Base-by-base conservation (phyloP, 2,329 filamentous ascomycete genomes). In the Epichloe baconii region DNA sequence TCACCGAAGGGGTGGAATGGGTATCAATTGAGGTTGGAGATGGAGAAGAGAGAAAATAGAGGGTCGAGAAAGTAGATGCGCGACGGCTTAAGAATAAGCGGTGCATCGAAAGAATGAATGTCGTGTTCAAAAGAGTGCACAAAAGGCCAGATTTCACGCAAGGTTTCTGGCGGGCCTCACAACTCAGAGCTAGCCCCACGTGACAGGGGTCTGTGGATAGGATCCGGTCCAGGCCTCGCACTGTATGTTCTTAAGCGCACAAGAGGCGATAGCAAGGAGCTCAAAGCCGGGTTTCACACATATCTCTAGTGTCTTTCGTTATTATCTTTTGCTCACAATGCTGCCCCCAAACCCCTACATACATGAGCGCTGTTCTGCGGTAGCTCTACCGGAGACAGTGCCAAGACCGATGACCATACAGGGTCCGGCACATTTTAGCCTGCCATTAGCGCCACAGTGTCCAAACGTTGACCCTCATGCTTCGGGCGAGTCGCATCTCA, bases 91-190 rank as follows among this genome's bases (percentile, higher is more conserved):
- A 64, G 64, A 69, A 66, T 57, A 47, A 41, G 38, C 40, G 21
- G 35, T 44, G n/a, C 48, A 54, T 56, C 56, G 57, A 59, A 61
- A 66, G 67, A 67, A 64, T 59, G 67, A 67, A 64, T 59, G 62
- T 67, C 60, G 69, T 73, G 70, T 72, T 69, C 69, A 71, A 42
- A 52, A 52, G 60, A 68, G 63, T 59, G 63, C 60, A 64, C 63
- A 69, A 71, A 74, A 74, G 71, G 71, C 71, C 71, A 74, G 69
- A 73, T 74, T 72, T 70, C 70, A 71, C 62, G 58, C 63, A 53
- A 48, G 49, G 51, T 53, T 45, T 48, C 52, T 41, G 47, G 42
- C 49, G 36, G 49, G 49, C 44, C 53, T 50, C 34, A 8, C 15
- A 14, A 19, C 17, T 35, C 37, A 19, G 11, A 38, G n/a, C 6